Conservation (phyloP, 148 eudicot genomes). For the Nepenthes gracilis region DNA sequence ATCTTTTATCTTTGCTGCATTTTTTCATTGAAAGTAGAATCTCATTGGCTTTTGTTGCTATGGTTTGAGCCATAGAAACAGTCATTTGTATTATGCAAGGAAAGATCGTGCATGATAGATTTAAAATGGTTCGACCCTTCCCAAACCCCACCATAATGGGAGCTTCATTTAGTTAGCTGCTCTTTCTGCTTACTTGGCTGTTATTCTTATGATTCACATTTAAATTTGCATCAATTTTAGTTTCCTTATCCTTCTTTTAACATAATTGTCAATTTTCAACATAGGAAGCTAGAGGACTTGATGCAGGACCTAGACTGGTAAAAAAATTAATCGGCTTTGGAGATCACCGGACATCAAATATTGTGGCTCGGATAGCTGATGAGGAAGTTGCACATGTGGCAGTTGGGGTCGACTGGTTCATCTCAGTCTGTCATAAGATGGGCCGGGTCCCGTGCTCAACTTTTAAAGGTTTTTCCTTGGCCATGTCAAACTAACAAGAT, state of each 20-base stretch:
- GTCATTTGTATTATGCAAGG: too few relatives aligned
- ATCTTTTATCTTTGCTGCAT: too few relatives aligned
- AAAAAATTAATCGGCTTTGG: conserved; percentile 77
- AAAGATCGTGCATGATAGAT: too few relatives aligned
- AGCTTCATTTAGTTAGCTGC: too few relatives aligned
- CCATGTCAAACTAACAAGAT: too few relatives aligned
- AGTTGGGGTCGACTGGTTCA: conserved; percentile 86
- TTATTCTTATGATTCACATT: too few relatives aligned
- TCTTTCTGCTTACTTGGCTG: too few relatives aligned
- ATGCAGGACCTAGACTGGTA: conserved; percentile 94
- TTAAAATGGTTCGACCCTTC: too few relatives aligned
- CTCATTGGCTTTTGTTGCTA: too few relatives aligned
- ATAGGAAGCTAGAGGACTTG: conserved; percentile 97
- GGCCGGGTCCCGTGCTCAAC: conserved; percentile 67
- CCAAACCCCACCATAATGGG: too few relatives aligned
- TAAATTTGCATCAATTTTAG: background rate
- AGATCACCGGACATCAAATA: conserved; percentile 62
- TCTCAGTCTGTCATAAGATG: conserved; percentile 65
- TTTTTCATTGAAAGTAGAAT: too few relatives aligned
- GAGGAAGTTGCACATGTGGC: conserved; percentile 98
- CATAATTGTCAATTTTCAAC: background rate
- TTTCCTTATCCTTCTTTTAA: background rate
- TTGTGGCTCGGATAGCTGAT: conserved; percentile 73
- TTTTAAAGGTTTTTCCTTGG: conserved; percentile 41
- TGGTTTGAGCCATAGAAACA: too few relatives aligned